Evolutionary conservation across 768 basidiomycete species (phyloP), one percentile per base, ranked within the genome.

Genomic region (Pholiota microspora): DNA sequence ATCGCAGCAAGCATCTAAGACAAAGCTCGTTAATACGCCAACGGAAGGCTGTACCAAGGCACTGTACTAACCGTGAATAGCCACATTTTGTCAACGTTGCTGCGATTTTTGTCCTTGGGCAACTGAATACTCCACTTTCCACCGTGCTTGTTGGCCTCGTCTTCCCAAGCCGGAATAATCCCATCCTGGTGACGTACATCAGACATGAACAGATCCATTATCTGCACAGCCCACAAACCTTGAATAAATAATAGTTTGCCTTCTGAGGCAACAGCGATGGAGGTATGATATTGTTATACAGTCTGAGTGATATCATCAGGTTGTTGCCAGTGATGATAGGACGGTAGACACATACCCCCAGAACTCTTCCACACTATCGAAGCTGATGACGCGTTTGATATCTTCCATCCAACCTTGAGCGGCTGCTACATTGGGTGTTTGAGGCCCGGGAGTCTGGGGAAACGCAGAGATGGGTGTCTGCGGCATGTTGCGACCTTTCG

Each of bases 161-260:
- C 95, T 67, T 97, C 95, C 94, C 94, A 97, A 49, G 95, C 95
- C 6, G 94, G 94, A 60, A 96, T 96, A 60, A 98, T 97, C 24
- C 88, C 91, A 64, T 94, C 94, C 93, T 95, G 23, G 64, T 28
- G 31, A 15, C 9, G 42, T 15, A 32, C 25, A 29, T 32, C 21
- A 59, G 48, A 45, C 15, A 13, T 4, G n/a, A 15, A n/a, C 27
- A 16, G 15, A 28, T 21, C 28, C 9, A 16, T 10, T 23, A 12
- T n/a, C 8, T 23, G 23, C 25, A 48, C 5, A 16, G 5, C 32
- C 12, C 6, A 25, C 83, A 45, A 49, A 87, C 92, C 80, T 97
- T 98, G 86, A 99, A 98, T 59, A 99, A 78, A 76, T 98, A 99
- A 72, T 99, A 99, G 69, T 98, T 98, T n/a, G 94, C 93, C 76